These are phyloP conservation scores for Apostasia ramifera DNA, from an alignment of 106 monocot genomes.

Conservation along the genomic window DNA sequence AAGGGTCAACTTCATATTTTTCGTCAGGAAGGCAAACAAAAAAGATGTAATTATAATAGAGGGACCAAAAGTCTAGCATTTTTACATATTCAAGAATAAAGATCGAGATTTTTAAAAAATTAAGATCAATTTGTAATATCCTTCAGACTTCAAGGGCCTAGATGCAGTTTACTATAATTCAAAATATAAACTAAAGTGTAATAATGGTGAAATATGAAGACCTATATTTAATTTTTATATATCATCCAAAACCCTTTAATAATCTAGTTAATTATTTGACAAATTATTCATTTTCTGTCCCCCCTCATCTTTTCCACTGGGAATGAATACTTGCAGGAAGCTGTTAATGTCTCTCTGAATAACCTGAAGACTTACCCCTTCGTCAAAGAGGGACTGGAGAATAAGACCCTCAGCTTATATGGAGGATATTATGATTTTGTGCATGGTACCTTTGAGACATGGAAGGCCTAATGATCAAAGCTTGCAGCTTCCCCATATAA, in stretches of 20 bases:
- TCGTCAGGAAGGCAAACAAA: no score
- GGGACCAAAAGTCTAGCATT: no score
- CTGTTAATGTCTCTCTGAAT: conserved; percentile 45
- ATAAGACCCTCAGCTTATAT: conserved; percentile 24
- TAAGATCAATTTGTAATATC: no score
- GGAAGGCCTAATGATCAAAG: conserved; percentile 21
- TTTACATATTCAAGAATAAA: no score
- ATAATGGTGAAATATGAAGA: not conserved
- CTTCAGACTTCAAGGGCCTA: no score
- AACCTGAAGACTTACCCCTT: conserved; percentile 61
- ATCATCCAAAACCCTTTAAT: not conserved
- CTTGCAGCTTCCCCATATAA: no score
- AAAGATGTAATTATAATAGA: no score
- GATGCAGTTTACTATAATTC: no score
- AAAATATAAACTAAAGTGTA: no score
- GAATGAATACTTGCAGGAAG: conserved; percentile 28
- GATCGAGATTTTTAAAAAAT: no score
- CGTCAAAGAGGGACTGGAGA: conserved; percentile 45
- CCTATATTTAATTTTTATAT: not conserved
- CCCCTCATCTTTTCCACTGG: no score
- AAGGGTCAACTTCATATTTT: no score
- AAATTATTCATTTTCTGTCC: not conserved
- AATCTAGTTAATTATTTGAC: not conserved
- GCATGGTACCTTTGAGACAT: conserved; percentile 33
- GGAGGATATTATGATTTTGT: conserved; percentile 56